Percentiles rank a stretch among this genome's conserved stretches.
Evolutionary conservation across 768 basidiomycete species (phyloP).

Genomic region (Infundibulicybe gibba): DNA sequence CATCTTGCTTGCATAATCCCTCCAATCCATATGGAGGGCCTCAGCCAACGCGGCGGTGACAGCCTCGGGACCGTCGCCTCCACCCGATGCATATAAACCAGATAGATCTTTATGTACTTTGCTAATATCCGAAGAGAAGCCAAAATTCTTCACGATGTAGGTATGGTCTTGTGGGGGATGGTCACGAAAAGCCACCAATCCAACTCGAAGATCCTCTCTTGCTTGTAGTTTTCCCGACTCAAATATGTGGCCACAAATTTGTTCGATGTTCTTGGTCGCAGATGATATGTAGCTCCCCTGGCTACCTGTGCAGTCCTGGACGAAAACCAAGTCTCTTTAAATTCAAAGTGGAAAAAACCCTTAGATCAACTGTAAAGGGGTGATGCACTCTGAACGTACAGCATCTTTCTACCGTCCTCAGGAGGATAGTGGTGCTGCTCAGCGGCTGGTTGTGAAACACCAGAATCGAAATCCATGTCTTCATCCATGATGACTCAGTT

Average conservation of each 20-base stretch:
- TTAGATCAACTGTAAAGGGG: slow-evolving; percentile 6
- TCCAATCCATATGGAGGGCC: slow-evolving; percentile 88
- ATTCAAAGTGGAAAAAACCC: slow-evolving; percentile 12
- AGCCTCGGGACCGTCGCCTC: slow-evolving; percentile 95
- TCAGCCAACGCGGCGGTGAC: slow-evolving; percentile 92
- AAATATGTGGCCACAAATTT: slow-evolving; percentile 92
- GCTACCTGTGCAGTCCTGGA: slow-evolving; percentile 93
- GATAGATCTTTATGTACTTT: slow-evolving; percentile 84
- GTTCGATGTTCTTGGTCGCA: slow-evolving; percentile 94
- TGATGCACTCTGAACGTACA: slow-evolving; percentile 42
- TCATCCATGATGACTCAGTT: slow-evolving; percentile 57
- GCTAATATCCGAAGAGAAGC: slow-evolving; percentile 88
- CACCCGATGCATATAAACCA: slow-evolving; percentile 82
- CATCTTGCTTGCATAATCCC: slow-evolving; percentile 88
- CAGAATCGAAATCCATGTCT: slow-evolving; percentile 69
- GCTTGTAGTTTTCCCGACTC: slow-evolving; percentile 89
- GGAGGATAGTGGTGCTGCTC: slow-evolving; percentile 27
- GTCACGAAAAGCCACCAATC: slow-evolving; percentile 92
- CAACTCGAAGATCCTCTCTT: slow-evolving; percentile 86
- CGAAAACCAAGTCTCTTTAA: slow-evolving; percentile 85
- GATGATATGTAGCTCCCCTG: slow-evolving; percentile 90
- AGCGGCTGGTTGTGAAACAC: slow-evolving; percentile 30
- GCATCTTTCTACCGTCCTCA: slow-evolving; percentile 60
- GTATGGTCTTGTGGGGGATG: slow-evolving; percentile 98
- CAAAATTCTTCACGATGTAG: slow-evolving; percentile 90